Evolutionary conservation across 805 yeast species (phyloP).

Genomic region (Ogataea ramenticola): DNA sequence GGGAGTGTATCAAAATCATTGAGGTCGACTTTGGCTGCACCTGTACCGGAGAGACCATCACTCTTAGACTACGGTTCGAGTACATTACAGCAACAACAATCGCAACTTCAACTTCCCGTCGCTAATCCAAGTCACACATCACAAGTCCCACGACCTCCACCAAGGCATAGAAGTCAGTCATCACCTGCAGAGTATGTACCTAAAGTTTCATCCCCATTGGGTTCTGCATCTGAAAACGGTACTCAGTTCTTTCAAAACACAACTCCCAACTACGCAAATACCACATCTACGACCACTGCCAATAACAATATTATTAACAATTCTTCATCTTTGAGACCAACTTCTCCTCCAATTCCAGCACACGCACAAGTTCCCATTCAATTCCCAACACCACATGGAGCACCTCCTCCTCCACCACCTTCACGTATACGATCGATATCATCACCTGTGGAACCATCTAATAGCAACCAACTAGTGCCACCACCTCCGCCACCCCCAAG

Average conservation of each 20-base stretch:
- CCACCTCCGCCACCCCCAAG: conserved; percentile 30
- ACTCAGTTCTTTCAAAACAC: not conserved
- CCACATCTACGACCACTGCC: too few species aligned
- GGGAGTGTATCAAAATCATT: conserved; percentile 49
- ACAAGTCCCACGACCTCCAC: conserved; percentile 10
- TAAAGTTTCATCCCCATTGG: conserved; percentile 17
- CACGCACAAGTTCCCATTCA: conserved; percentile 9
- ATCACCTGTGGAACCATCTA: conserved; percentile 3
- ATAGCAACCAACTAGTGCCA: conserved; percentile 11
- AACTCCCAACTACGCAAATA: too few species aligned
- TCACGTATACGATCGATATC: conserved; percentile 7
- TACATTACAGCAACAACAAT: conserved; percentile 2
- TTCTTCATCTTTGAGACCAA: too few species aligned
- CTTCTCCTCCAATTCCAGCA: conserved; percentile 12
- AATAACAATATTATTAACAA: too few species aligned
- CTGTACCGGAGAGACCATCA: conserved; percentile 5
- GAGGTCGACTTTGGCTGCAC: conserved; percentile 18
- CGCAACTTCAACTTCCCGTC: conserved; percentile 1
- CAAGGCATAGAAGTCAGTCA: conserved; percentile 12
- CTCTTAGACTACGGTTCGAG: conserved; percentile 1
- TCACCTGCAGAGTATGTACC: conserved; percentile 16
- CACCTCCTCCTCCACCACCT: conserved; percentile 8
- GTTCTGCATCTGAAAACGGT: conserved; percentile 7
- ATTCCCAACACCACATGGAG: conserved; percentile 2
- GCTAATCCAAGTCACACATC: not conserved